Evolutionary conservation across 2,329 filamentous ascomycete genomes (phyloP).

Genomic region (Cercospora berteroae): DNA sequence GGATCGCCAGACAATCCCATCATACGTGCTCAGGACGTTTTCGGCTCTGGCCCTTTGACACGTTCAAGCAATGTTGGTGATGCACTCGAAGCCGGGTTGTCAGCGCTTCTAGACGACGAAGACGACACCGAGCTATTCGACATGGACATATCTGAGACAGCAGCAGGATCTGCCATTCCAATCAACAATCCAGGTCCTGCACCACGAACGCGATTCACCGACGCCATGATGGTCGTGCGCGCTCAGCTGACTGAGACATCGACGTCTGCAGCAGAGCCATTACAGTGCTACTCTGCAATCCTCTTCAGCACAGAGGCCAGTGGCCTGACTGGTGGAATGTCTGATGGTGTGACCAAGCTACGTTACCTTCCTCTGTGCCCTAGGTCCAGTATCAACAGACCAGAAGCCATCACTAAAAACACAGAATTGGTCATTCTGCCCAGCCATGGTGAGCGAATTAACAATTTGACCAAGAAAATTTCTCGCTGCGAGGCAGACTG

Average conservation of each 20-base stretch:
- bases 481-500: conserved; percentile 32
- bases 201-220: conserved; percentile 13
- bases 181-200: background rate
- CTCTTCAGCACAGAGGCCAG: conserved; percentile 20
- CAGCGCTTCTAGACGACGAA: conserved; percentile 9
- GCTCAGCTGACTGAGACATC: conserved; percentile 3
- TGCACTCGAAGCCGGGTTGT: background rate
- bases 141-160: conserved; percentile 10
- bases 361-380: conserved; percentile 28
- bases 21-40: conserved; percentile 24
- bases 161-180: background rate
- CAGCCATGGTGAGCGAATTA: conserved; percentile 21
- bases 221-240: conserved; percentile 14
- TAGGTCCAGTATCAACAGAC: background rate
- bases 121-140: conserved; percentile 14
- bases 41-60: conserved; percentile 14
- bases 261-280: background rate
- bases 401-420: conserved; percentile 13
- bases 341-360: conserved; percentile 11
- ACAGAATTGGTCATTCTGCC: conserved; percentile 25
- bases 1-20: conserved; percentile 15
- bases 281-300: conserved; percentile 22
- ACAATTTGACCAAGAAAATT: background rate
- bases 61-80: background rate
- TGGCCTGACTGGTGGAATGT: background rate